Base-by-base conservation (phyloP, 768 basidiomycete species). In the Suillus brevipes region DNA sequence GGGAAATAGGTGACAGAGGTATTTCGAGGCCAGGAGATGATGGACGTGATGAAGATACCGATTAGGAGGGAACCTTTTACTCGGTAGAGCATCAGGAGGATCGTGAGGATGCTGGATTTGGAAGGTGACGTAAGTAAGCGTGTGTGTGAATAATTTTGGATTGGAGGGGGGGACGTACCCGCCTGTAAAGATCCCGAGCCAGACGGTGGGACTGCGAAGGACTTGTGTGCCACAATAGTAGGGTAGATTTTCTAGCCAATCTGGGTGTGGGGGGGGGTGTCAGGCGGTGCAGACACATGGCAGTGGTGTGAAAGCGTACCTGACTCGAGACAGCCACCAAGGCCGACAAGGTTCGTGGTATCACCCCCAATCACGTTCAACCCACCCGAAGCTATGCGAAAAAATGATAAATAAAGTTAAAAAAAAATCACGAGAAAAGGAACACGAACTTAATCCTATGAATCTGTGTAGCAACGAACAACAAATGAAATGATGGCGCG, bases 1-100 rank as follows among this genome's bases (percentile, higher is more conserved):
- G 94, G 93, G 81, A 95, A 95, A 70, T 84, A 88, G 14, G 93
- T 94, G 70, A 95, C 88, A 9, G 86, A 40, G 0, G 93, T 93
- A 0, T 85, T 82, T n/a, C 94, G 87, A 0, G 92, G 92, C 94
- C 94, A 95, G 0, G 91, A 94, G 70, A 94, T 87, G 76, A 94
- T 83, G 28, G 92, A 87, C n/a, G 89, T 90, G 65, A 94, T 77
- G 80, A 94, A 82, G 71, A 95, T 94, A 55, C 93, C 93, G 64
- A 89, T 87, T 56, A 90, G 86, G 74, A 92, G 90, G 12, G 91
- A 89, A 38, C 92, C 94, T 65, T 89, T 89, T 72, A 95, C 81
- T 61, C 91, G 89, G 77, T 92, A 95, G 69, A 94, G 82, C 88
- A 95, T 89, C 64, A 95, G 76, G 61, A 94, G 78, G 4, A 91